Base-by-base conservation (phyloP, 345 rosid genomes). In the Linum trigynum region DNA sequence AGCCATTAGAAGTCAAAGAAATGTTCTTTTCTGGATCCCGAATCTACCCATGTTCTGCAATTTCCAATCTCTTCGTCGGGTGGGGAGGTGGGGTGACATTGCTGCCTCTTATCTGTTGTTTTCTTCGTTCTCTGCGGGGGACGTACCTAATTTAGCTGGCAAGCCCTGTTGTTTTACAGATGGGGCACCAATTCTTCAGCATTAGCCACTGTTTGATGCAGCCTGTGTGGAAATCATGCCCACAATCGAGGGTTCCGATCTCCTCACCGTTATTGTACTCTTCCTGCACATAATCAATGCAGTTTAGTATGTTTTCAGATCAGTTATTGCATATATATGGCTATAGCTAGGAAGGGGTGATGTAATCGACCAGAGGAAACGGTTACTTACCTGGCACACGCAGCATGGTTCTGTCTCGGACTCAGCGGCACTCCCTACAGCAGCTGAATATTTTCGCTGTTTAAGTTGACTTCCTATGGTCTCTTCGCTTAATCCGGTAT, bases 201-300 rank as follows among this genome's bases (percentile, higher is more conserved):
- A 77, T 84, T 75, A 92, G 72, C 96, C 98, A 92, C 59, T 82
- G 83, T 70, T 86, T 89, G 58, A 92, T 72, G 66, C 97, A 92
- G 55, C 64, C 74, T 3, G 79, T 40, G 73, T 92, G 97, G 63
- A 87, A 92, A 63, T 75, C 84, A 64, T 92, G 98, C 23, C 90
- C 88, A 15, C 98, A 89, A 59, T 87, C 91, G 59, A 89, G 76
- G 42, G 71, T 77, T 57, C 97, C 98, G 11, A 86, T 65, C 55
- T 86, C 85, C 62, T 87, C 86, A 74, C 86, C 90, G 11, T 83
- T 72, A 0, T 68, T 78, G 39, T 83, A 86, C 68, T 89, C 91
- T 79, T 92, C 98, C 98, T 89, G 80, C 37, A 62, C 3, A 39
- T 14, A 62, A 39, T 69, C 23, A n/a, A 56, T 15, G 7, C 59